Evolutionary conservation across 2,329 filamentous ascomycete species (phyloP).

Genomic region (Graphiopsis chlorocephala): DNA sequence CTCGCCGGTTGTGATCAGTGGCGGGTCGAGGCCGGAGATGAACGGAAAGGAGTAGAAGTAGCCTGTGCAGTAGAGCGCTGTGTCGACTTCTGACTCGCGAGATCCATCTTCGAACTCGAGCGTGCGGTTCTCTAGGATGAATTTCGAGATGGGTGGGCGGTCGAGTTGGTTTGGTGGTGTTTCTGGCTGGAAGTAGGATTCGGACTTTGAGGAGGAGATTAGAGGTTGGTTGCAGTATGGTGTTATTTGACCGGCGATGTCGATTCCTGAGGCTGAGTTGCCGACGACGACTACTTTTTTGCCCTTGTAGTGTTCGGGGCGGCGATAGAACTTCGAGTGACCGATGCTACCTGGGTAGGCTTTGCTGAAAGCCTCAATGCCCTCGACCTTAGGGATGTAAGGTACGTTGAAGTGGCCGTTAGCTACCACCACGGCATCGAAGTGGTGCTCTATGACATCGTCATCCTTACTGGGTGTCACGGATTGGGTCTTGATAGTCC

Average conservation of each 20-base stretch:
- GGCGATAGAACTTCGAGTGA: slow-evolving; percentile 74
- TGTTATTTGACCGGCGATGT: slow-evolving; percentile 76
- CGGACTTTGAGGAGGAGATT: slow-evolving; percentile 59
- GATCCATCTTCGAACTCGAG: slow-evolving; percentile 66
- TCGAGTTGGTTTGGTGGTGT: slow-evolving; percentile 54
- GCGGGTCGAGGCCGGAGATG: slow-evolving; percentile 48
- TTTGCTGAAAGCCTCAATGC: slow-evolving; percentile 41
- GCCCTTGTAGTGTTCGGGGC: slow-evolving; percentile 57
- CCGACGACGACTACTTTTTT: slow-evolving; percentile 81
- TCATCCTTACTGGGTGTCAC: slow-evolving; percentile 32
- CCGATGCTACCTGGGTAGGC: slow-evolving; percentile 40
- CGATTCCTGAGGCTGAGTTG: slow-evolving; percentile 78
- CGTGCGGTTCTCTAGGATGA: slow-evolving; percentile 56
- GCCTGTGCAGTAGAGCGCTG: slow-evolving; percentile 82
- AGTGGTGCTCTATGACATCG: slow-evolving; percentile 40
- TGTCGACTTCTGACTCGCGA: slow-evolving; percentile 67
- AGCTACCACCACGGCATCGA: slow-evolving; percentile 51
- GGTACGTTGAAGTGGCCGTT: slow-evolving; percentile 50
- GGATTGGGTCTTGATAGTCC: slow-evolving; percentile 57
- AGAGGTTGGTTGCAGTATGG: slow-evolving; percentile 58
- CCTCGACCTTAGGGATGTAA: slow-evolving; percentile 42
- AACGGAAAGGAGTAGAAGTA: slow-evolving; percentile 87
- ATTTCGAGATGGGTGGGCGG: slow-evolving; percentile 53
- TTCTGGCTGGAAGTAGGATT: slow-evolving; percentile 45
- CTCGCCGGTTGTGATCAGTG: slow-evolving; percentile 65